Evolutionary conservation across 208 protist genomes (phyloP).

Genomic region (Leishmania lainsoni): DNA sequence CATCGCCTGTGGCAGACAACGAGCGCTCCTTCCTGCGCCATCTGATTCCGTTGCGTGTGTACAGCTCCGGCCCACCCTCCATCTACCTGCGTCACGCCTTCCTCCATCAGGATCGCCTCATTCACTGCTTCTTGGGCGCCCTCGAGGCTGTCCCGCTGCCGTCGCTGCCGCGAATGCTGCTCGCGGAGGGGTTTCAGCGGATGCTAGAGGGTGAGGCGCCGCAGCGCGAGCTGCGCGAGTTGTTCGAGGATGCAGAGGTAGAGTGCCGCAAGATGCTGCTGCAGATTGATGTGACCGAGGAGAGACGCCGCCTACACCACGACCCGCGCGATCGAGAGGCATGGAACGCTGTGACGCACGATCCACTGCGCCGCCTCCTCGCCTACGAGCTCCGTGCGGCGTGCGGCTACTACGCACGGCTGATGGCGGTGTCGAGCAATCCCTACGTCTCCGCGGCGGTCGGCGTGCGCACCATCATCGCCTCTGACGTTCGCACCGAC

Average conservation of each 20-base stretch:
- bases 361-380: constrained; percentile 68
- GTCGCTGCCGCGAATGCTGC: constrained; percentile 73
- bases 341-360: constrained; percentile 39
- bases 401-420: constrained; percentile 62
- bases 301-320: constrained; percentile 2
- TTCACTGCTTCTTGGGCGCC: constrained; percentile 52
- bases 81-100: constrained; percentile 74
- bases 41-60: constrained; percentile 72
- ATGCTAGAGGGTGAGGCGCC: constrained; percentile 68
- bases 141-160: constrained; percentile 79
- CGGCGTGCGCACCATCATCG: constrained; percentile 66
- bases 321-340: constrained; percentile 27
- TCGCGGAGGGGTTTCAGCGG: constrained; percentile 81
- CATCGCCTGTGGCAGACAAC: neutral
- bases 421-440: constrained; percentile 57
- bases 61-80: constrained; percentile 56
- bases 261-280: constrained; percentile 60
- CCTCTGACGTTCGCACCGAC: constrained; percentile 73
- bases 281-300: constrained; percentile 29
- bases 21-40: constrained; percentile 76
- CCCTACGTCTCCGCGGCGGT: constrained; percentile 52
- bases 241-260: constrained; percentile 80
- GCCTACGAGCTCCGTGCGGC: constrained; percentile 77
- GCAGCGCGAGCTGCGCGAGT: constrained; percentile 73
- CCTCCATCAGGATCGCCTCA: constrained; percentile 65